Base-by-base conservation (phyloP, 2,329 filamentous ascomycete genomes). In the Cladophialophora bantiana region DNA sequence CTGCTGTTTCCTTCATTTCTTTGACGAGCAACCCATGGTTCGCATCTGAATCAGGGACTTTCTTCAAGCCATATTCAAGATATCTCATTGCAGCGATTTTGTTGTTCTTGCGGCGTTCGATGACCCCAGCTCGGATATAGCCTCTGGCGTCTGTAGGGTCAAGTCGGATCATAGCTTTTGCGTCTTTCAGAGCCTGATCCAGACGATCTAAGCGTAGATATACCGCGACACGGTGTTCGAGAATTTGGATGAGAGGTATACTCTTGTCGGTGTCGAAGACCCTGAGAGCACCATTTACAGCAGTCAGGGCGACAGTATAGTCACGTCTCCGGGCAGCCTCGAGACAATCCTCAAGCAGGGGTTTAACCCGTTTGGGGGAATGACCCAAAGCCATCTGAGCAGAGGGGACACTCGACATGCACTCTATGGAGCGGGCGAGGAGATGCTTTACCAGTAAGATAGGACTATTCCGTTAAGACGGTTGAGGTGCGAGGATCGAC, bases 11-110 rank as follows among this genome's bases (percentile, higher is more conserved):
- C 15, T 45, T 31, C 26, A 70, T 54, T 57, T 68, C 59, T 63
- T 68, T 59, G 45, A 59, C n/a, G 7, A 70, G 15, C 18, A 42
- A 48, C 12, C 15, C 55, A 52, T 58, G 58, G 18, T 65, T 72
- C 71, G 64, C 56, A 78, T 78, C 67, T 71, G 71, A 62, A n/a
- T 77, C 73, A 9, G 81, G 77, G 20, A 88, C 78, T 54, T 78
- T 81, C 67, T 83, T 84, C 69, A 89, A 76, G n/a, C 85, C 87
- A 73, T 86, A 84, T 32, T 82, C 80, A 75, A 88, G 89, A 31
- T 88, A 82, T 10, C 83, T 80, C 12, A 86, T 72, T 5, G 87
- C 87, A 31, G 81, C 82, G n/a, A 82, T 79, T 2, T 77, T 74
- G 72, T 85, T 86, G 10, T 80, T 78, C 76, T 84, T 82, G 66